Evolutionary conservation across 352 stramenopile genomes (phyloP), one percentile per base, ranked within the genome.

Genomic region (Pythium vanterpoolii): DNA sequence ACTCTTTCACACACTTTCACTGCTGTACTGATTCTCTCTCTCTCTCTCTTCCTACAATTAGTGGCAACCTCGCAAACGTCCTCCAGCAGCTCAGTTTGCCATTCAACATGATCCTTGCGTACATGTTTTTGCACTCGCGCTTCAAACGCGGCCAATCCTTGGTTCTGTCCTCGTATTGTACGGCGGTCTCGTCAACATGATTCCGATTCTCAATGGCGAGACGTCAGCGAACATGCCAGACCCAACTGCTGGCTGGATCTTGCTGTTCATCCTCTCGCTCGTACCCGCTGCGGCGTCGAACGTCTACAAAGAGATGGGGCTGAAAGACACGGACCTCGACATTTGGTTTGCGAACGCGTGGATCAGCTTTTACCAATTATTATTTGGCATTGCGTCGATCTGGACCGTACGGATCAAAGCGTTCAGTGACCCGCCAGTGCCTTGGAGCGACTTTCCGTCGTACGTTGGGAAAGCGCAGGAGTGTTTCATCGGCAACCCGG

Each of bases 291-390:
- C 86, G 1, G 71, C 71, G 7, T 92, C 83, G 27, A 96, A 96
- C 38, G 85, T 92, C 24, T 95, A 94, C 76, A 96, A 96, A 64
- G 86, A 96, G 63, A 91, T 96, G 46, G 86, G 79, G 13, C 70
- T 96, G 19, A 96, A 96, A 59, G 83, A 89, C 64, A 79, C 89
- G 63, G 84, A 94, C 48, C 64, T 96, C 28, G 86, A 96, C 61
- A 90, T 94, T 50, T 96, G 83, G 83, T 96, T 91, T 64, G 77
- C 83, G 36, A 94, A 93, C 56, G 86, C 86, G 38, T 93, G 82
- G 83, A 84, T 94, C 48, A 89, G 76, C 64, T 77, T 88, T 49
- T 96, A 93, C 67, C 86, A 96, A 64, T 66, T 96, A 1, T 23
- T 92, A 27, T 78, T 90, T 19, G 86, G 83, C 23, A 46, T 84